phyloP scores from a whole-genome alignment of 768 basidiomycete genomes.

The Amanita fuliginea region DNA sequence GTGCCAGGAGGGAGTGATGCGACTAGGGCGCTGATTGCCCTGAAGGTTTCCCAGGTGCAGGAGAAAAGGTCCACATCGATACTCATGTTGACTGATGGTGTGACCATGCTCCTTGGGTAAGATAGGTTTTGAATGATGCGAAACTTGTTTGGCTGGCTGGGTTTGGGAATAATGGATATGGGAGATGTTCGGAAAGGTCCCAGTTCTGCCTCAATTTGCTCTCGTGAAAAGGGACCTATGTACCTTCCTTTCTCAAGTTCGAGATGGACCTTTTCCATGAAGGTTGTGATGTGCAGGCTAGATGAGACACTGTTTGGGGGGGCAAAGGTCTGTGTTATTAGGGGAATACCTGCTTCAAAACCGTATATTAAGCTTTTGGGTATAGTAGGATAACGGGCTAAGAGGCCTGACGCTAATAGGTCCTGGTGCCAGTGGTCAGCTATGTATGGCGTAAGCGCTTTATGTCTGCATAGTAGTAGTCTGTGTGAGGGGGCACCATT shows the following conservation, averaged over 20 bases:
- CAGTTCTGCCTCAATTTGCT: conserved; percentile 16
- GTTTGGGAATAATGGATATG: conserved; percentile 24
- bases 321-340: conserved; percentile 15
- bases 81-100: too few species aligned
- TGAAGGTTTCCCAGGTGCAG: too few species aligned
- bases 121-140: conserved; percentile 3
- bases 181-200: conserved; percentile 30
- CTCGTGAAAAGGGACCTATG: conserved; percentile 18
- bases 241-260: conserved; percentile 19
- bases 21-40: too few species aligned
- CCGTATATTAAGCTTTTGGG: conserved; percentile 14
- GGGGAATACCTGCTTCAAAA: conserved; percentile 22
- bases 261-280: conserved; percentile 8
- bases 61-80: too few species aligned
- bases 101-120: too few species aligned
- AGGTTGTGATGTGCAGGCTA: conserved; percentile 6
- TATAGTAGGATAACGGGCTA: conserved; percentile 16
- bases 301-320: conserved; percentile 23
- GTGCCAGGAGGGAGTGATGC: too few species aligned
- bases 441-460: conserved; percentile 19
- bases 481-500: conserved; percentile 20
- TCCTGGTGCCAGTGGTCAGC: conserved; percentile 19
- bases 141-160: conserved; percentile 19
- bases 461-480: conserved; percentile 16
- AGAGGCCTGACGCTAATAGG: conserved; percentile 12